Evolutionary conservation across 2,329 filamentous ascomycete species (phyloP), one percentile per base, ranked within the genome.

Genomic region (Ophiocordyceps polyrhachis-furcata): DNA sequence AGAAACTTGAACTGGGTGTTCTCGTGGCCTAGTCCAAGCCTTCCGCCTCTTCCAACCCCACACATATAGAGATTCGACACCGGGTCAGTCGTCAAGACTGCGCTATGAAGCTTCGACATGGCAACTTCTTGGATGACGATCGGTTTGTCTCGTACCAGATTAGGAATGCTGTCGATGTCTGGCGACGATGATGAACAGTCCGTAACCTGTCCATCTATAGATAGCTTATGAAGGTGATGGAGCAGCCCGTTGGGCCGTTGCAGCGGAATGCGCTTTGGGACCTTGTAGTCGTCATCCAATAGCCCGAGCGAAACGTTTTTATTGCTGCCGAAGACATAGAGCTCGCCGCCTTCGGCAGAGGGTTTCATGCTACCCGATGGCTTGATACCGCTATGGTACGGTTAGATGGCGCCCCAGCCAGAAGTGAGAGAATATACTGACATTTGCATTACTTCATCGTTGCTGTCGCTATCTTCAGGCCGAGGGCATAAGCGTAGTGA

Each of bases 251-350:
- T 79, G 0, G 91, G 86, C 15, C 89, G 77, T 45, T 77, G 74
- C 31, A 96, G 62, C 29, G 71, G 67, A 12, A 95, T 77, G 11
- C 86, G 81, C 58, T 96, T 91, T 0, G 91, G 91, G 54, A 82
- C 93, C 50, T 96, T 79, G 57, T 98, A 89, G 58, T 95, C 87
- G 55, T 93, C 82, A 56, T 98, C 88, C n/a, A 88, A 88, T 48
- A 96, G 81, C 1, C 91, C 91, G 20, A 98, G 73, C 0, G 84
- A 91, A 11, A 93, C 64, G 53, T 98, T 98, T 56, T 91, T 93
- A 63, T 95, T 98, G 62, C 88, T 96, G 43, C 91, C 91, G 62
- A 96, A 95, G 1, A 86, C 81, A 55, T 86, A 96, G 1, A 95
- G 66, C 56, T 98, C 91, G 54, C 94, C 85, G 9, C 86, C 89